Evolutionary conservation across 2,329 filamentous ascomycete species (phyloP), one percentile per base, ranked within the genome.

Genomic region (Diplocarpon rosae): DNA sequence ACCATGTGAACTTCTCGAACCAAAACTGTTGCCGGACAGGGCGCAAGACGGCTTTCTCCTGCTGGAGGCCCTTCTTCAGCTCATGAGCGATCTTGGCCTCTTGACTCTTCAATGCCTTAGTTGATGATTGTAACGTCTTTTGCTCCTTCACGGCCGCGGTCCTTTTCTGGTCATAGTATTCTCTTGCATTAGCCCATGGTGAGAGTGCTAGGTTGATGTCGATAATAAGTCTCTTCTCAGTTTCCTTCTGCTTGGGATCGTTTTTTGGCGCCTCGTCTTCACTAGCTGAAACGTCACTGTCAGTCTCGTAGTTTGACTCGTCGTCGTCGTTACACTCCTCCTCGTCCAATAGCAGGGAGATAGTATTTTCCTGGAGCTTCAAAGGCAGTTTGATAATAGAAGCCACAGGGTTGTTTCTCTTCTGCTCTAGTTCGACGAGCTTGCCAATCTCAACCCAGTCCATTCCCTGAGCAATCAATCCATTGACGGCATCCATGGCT

Each of bases 1-100:
- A 98, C 74, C 87, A 96, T 24, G 80, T 70, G 57, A 95, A 98
- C 64, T 98, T 98, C 59, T 98, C 92, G 55, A 95, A 98, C 92
- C 92, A 98, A 57, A 89, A 76, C 53, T 81, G 83, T 58, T 80
- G 83, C 45, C 92, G 77, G 8, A 95, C 82, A 0, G 84, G 87
- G 37, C 89, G 80, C 9, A 96, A 67, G 1, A 93, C 69, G 15
- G 87, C 82, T 62, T 95, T 95, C 65, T 96, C 92, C 59, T 92
- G 83, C 66, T 95, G 95, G 45, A 96, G 65, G 0, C 80, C 83
- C 58, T 88, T 90, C 65, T 85, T 93, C 16, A 96, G 69, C 60
- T 95, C 87, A 11, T 85, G 78, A 4, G 76, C 72, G 16, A 96
- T 89, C 65, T 95, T 95, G 58, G 84, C 81, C 61, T 95, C 87